phyloP scores from a whole-genome alignment of 108 stramenopile genomes.

The Mediolabrus comicus region DNA sequence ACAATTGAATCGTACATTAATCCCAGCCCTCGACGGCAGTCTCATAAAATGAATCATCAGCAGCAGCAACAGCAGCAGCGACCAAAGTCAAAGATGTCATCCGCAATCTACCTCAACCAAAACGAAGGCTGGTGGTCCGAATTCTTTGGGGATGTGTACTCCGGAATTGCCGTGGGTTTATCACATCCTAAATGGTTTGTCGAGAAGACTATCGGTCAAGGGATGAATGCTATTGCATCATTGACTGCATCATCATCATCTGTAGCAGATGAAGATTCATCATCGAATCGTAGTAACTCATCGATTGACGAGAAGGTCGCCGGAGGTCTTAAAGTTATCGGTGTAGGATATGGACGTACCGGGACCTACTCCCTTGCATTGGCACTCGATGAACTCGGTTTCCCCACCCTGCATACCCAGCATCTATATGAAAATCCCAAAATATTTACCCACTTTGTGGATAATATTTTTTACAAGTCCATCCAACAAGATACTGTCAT shows the following conservation, averaged over 20 bases:
- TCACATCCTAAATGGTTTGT: conserved; percentile 31
- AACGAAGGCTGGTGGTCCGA: conserved; percentile 12
- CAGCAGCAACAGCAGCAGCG: not conserved
- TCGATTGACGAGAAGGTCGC: not conserved
- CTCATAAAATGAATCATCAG: not conserved
- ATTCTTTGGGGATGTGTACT: conserved; percentile 22
- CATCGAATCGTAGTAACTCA: not conserved
- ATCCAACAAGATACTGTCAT: conserved; percentile 42
- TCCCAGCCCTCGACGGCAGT: not conserved
- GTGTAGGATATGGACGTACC: conserved; percentile 79
- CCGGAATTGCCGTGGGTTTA: conserved; percentile 30
- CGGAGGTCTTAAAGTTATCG: conserved; percentile 62
- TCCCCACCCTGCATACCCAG: conserved; percentile 75
- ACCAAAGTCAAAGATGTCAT: not conserved
- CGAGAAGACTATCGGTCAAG: conserved; percentile 12
- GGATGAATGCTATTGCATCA: conserved; percentile 3
- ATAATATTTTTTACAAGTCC: conserved; percentile 59
- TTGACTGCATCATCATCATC: not conserved
- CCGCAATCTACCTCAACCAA: conserved; percentile 7
- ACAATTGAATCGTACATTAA: not conserved
- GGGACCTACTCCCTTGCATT: conserved; percentile 81
- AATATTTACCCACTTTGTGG: conserved; percentile 58
- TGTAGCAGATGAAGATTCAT: not conserved
- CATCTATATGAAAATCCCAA: conserved; percentile 70
- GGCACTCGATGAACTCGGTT: conserved; percentile 74